Conservation (phyloP, 768 basidiomycete genomes). For the Podaxis carcinomalis region DNA sequence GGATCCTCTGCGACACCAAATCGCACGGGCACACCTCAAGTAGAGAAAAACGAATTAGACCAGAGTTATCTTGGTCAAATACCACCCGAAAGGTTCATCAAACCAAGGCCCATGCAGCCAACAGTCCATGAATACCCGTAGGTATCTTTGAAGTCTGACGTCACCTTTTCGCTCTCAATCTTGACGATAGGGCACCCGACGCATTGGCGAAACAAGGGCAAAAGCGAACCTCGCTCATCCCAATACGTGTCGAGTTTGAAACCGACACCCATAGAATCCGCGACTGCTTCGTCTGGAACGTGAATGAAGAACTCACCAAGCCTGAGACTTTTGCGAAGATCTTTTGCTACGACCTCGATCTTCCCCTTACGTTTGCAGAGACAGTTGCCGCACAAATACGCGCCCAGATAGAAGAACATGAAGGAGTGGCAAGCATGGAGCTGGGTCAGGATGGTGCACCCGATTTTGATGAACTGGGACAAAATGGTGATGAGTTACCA, state of each 20-base stretch:
- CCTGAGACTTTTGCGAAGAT: conserved; percentile 82
- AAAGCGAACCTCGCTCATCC: conserved; percentile 57
- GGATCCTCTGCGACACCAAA: conserved; percentile 30
- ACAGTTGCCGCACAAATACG: conserved; percentile 84
- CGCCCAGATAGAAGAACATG: conserved; percentile 88
- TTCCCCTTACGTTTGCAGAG: conserved; percentile 66
- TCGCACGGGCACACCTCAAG: conserved; percentile 30
- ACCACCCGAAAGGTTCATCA: conserved; percentile 77
- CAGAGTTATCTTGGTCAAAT: conserved; percentile 89
- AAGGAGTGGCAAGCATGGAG: conserved; percentile 76
- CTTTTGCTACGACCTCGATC: conserved; percentile 86
- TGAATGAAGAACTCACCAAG: conserved; percentile 81
- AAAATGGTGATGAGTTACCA: conserved; percentile 51
- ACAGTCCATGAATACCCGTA: conserved; percentile 76
- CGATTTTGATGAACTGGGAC: conserved; percentile 37
- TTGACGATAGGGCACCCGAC: conserved; percentile 53
- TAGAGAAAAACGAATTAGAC: conserved; percentile 53
- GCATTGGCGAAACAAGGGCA: conserved; percentile 60
- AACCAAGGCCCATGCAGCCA: conserved; percentile 47
- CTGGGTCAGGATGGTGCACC: conserved; percentile 56
- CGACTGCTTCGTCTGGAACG: conserved; percentile 95
- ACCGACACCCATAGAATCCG: conserved; percentile 88
- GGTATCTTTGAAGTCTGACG: conserved; percentile 26
- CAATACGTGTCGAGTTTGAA: conserved; percentile 94
- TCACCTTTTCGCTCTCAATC: background rate